Percentiles rank a stretch among this genome's conserved stretches.
Evolutionary conservation across 768 basidiomycete species (phyloP).

Genomic region (Boletellus ananiceps): DNA sequence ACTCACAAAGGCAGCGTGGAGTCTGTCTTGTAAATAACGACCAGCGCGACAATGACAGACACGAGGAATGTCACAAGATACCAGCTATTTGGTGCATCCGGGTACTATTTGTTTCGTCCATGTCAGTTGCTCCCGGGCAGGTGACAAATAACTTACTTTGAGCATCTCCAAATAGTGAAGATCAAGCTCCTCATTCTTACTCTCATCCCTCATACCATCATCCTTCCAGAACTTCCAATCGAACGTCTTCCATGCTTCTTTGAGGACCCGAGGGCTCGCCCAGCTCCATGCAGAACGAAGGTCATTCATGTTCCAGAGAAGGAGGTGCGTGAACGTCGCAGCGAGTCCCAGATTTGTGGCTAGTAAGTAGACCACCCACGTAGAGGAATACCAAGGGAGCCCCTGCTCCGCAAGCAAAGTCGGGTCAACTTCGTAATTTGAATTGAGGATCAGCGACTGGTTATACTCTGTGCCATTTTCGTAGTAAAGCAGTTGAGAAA

Average conservation of each 20-base stretch:
- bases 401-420: conserved; percentile 42
- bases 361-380: conserved; percentile 21
- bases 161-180: conserved; percentile 53
- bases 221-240: conserved; percentile 37
- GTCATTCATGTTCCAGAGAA: conserved; percentile 51
- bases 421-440: conserved; percentile 47
- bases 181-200: conserved; percentile 42
- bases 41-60: conserved; percentile 47
- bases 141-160: conserved; percentile 23
- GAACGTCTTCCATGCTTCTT: conserved; percentile 23
- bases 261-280: conserved; percentile 29
- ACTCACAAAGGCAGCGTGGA: conserved; percentile 50
- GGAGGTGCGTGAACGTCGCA: conserved; percentile 48
- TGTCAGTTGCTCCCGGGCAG: conserved; percentile 12
- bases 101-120: conserved; percentile 25
- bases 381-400: conserved; percentile 27
- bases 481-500: conserved; percentile 49
- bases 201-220: conserved; percentile 21
- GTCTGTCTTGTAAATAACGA: conserved; percentile 48
- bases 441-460: conserved; percentile 50
- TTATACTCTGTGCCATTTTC: conserved; percentile 51
- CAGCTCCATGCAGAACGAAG: conserved; percentile 45
- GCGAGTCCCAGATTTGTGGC: conserved; percentile 30
- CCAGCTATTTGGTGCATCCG: conserved; percentile 34
- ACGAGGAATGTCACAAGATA: conserved; percentile 24